Evolutionary conservation across 352 stramenopile genomes (phyloP), one percentile per base, ranked within the genome.

Genomic region (Phytophthora foliorum): DNA sequence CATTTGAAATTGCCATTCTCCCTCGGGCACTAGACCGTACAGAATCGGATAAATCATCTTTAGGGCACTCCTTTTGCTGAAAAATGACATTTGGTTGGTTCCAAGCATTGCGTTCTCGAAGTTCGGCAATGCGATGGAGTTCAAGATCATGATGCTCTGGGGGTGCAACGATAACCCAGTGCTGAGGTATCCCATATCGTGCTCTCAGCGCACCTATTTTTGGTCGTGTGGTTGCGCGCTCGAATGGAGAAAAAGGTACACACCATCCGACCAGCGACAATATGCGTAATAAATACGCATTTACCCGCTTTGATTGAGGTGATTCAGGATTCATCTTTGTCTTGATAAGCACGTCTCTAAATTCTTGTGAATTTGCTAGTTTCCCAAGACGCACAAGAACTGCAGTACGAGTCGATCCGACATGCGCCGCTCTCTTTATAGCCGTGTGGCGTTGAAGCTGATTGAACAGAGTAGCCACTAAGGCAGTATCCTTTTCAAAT

Each of bases 81-180:
- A 32, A 60, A 36, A 64, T n/a, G 31, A 59, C 17, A 21, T 8
- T 21, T 9, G 38, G 14, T 2, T 21, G 14, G 6, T 44, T 44
- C 38, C 38, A 44, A 7, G 34, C 7, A 11, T 50, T 45, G 0
- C 2, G 2, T 11, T n/a, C 1, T 16, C 49, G 29, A 6, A 60
- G 14, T 4, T 3, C 1, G 1, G 42, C 59, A 25, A 67, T 56
- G 0, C 50, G 50, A 56, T 62, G 60, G 14, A 62, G 17, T 22
- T 51, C 42, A 27, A 68, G 34, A 9, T 51, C 17, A 38, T 62
- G 19, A 51, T 60, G 50, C 19, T 56, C 51, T 0, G 50, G 60
- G 9, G 51, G 41, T 1, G 42, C 59, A 7, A 57, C 19, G 0
- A 21, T 68, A 1, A 62, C 17, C 51, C 50, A 68, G 21, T 62